Base-by-base conservation (phyloP, 129 eudicot genomes). In the Gnaphalium uliginosum region DNA sequence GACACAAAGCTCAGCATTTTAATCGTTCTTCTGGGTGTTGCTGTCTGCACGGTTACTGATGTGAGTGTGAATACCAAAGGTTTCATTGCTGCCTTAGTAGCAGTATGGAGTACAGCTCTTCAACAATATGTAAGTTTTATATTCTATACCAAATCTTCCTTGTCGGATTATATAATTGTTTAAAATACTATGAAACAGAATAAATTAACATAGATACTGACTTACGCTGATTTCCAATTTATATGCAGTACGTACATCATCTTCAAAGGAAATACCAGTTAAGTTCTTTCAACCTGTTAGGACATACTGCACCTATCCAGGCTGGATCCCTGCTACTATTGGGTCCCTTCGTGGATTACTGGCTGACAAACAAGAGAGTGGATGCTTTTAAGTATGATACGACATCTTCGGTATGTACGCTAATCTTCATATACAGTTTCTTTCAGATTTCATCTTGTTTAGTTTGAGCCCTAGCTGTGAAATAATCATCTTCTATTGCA, bases 91-190 rank as follows among this genome's bases (percentile, higher is more conserved):
- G 96, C 96, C 50, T 81, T 88, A 48, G 76, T 90, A 37, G 96
- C 96, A 23, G 96, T 90, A 61, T 87, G 93, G 91, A 86, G 91
- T 81, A 90, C 96, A 62, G 77, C 96, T 73, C 82, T 90, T 46
- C 96, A 90, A 86, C 93, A 90, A 72, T 86, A 87, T 79, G 96
- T 90, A 86, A 81, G 96, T 83, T 58, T 22, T 74, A 23, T 30
- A 62, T 51, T 26, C 33, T 71, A 48, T 10, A 2, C 64, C 13
- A 1, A 58, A 26, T 43, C 26, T 2, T 48, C 9, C 62, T 15
- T 18, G 6, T 23, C 10, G 32, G 71, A 19, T 43, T 22, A 33
- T 15, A 25, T 26, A 19, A 24, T 50, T 22, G 35, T 50, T n/a
- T n/a, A n/a, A n/a, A 9, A 30, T 24, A 48, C n/a, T 10, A 63